These are phyloP conservation scores for Xanthoparmelia taractica DNA, from an alignment of 495 filamentous ascomycete genomes.

Conservation along the genomic window DNA sequence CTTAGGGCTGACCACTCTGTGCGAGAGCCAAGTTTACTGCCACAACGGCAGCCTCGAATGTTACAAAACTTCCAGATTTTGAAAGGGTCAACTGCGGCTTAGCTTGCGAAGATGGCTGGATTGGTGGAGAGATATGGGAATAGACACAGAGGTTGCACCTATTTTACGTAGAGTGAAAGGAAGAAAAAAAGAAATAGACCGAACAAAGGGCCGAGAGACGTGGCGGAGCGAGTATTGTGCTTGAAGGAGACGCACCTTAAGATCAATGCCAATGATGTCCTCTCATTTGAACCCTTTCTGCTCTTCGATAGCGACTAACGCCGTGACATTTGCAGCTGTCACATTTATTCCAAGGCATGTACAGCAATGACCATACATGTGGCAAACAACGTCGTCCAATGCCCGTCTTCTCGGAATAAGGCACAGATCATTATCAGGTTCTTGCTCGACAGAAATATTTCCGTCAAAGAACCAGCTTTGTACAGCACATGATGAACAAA, in stretches of 20 bases:
- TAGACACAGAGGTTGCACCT: not conserved
- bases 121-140: not conserved
- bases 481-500: not conserved
- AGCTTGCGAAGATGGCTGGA: not conserved
- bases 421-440: not conserved
- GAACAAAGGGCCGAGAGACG: not conserved
- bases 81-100: not conserved
- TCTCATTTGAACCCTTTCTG: not conserved
- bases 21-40: not conserved
- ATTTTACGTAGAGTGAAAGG: not conserved
- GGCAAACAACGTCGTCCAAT: not conserved
- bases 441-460: not conserved
- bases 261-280: not conserved
- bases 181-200: not conserved
- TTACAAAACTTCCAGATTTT: too few relatives aligned
- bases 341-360: not conserved
- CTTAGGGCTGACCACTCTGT: not conserved
- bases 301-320: not conserved
- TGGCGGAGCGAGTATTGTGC: not conserved
- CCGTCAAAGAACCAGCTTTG: not conserved
- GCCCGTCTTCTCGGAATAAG: not conserved
- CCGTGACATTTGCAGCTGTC: not conserved
- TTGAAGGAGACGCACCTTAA: not conserved
- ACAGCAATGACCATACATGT: not conserved
- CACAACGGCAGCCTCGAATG: not conserved